Conservation (phyloP, 2,329 filamentous ascomycete species). For the Neoscytalidium dimidiatum region DNA sequence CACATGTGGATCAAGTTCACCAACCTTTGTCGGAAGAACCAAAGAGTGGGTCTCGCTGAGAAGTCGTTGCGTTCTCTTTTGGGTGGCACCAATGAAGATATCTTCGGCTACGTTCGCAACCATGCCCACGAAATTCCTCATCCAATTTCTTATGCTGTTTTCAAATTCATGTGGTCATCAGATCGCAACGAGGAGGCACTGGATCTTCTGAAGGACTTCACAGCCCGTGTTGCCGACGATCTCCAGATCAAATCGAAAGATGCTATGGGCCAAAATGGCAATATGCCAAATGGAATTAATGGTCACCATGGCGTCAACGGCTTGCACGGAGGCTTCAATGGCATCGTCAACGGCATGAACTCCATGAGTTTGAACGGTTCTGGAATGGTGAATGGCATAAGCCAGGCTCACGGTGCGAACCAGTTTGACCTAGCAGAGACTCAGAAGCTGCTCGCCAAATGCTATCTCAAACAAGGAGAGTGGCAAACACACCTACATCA, state of each 20-base stretch:
- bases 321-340: constrained; percentile 40
- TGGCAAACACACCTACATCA: constrained; percentile 88
- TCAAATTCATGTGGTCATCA: constrained; percentile 95
- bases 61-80: constrained; percentile 93
- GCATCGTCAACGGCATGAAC: constrained; percentile 52
- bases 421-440: constrained; percentile 53
- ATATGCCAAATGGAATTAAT: constrained; percentile 46
- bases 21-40: constrained; percentile 95
- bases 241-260: constrained; percentile 45
- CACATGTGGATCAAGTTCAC: constrained; percentile 99
- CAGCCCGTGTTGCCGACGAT: constrained; percentile 60
- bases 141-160: constrained; percentile 90
- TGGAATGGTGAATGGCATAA: constrained; percentile 32
- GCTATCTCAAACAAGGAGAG: constrained; percentile 93
- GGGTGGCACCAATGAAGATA: constrained; percentile 62
- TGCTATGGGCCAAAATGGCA: constrained; percentile 36
- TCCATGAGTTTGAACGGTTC: constrained; percentile 42
- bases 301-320: constrained; percentile 50
- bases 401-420: constrained; percentile 26
- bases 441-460: constrained; percentile 81
- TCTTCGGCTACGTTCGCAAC: constrained; percentile 37
- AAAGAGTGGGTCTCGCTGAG: constrained; percentile 90
- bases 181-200: constrained; percentile 45
- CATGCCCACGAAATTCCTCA: constrained; percentile 58
- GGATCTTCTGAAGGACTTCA: constrained; percentile 63